Percentiles rank a stretch among this genome's conserved stretches.
Conservation (phyloP, 768 basidiomycete species). For the Termitomyces sp. region DNA sequence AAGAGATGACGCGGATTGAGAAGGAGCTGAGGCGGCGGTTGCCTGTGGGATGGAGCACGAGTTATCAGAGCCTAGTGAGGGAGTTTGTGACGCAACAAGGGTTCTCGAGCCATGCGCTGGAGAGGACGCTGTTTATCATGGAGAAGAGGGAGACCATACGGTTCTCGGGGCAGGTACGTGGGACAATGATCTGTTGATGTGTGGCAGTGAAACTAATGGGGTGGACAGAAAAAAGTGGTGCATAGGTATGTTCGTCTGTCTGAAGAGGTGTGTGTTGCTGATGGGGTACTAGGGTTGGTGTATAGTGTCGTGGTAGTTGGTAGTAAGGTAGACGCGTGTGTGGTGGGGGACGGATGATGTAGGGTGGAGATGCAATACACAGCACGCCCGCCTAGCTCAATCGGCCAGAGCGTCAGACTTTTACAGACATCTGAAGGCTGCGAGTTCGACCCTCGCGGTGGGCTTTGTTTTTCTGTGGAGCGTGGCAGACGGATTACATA, state of each 20-base stretch:
- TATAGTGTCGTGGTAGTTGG: neutral
- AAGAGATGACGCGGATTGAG: slow-evolving; percentile 89
- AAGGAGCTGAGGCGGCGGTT: slow-evolving; percentile 77
- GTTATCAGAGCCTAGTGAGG: slow-evolving; percentile 86
- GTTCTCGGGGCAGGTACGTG: slow-evolving; percentile 67
- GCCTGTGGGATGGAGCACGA: slow-evolving; percentile 95
- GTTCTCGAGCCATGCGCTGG: slow-evolving; percentile 84
- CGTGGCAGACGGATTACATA: neutral
- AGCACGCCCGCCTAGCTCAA: slow-evolving; percentile 53
- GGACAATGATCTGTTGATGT: neutral
- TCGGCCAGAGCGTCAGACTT: slow-evolving; percentile 62
- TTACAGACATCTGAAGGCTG: slow-evolving; percentile 65
- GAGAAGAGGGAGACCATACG: slow-evolving; percentile 95
- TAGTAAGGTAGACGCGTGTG: neutral
- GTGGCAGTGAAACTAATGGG: neutral
- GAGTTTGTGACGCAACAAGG: slow-evolving; percentile 95
- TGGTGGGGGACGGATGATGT: neutral
- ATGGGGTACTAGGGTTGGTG: slow-evolving; percentile 16
- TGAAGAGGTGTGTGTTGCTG: neutral
- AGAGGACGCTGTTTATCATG: slow-evolving; percentile 83
- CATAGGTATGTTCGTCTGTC: slow-evolving; percentile 15
- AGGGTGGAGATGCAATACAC: neutral
- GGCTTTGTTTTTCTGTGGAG: neutral
- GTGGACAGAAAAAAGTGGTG: slow-evolving; percentile 38
- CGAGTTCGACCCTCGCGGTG: slow-evolving; percentile 77